phyloP scores from a whole-genome alignment of 305 asterid genomes.

The Solanum aculeatissimum region DNA sequence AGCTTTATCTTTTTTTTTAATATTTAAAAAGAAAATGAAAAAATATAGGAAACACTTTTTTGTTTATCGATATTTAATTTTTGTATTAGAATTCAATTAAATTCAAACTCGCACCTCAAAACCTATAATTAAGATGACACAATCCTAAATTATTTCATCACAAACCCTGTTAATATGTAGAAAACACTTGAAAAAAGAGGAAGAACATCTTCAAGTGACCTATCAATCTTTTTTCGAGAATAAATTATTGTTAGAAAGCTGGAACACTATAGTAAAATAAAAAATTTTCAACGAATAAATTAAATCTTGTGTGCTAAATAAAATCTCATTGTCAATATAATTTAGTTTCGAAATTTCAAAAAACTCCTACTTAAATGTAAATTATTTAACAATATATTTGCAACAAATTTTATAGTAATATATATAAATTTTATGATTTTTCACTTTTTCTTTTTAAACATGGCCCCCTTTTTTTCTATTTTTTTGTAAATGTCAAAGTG shows the following conservation, averaged over 20 bases:
- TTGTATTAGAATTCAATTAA: accelerated
- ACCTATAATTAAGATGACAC: background rate
- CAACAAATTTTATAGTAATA: background rate
- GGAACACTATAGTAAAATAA: background rate
- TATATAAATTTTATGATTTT: background rate
- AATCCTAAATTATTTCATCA: accelerated
- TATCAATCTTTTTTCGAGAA: background rate
- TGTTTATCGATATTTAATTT: background rate
- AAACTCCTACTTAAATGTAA: background rate
- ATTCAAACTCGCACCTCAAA: accelerated
- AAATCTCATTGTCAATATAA: background rate
- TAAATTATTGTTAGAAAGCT: background rate
- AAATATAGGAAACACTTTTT: background rate
- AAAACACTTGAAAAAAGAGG: background rate
- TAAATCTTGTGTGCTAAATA: background rate
- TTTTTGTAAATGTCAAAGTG: background rate
- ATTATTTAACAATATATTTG: background rate
- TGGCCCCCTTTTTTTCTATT: background rate
- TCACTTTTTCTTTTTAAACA: background rate
- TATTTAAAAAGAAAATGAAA: background rate
- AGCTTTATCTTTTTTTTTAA: background rate
- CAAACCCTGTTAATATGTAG: no score
- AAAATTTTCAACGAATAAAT: background rate
- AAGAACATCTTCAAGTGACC: background rate
- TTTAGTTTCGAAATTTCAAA: background rate